These are phyloP conservation scores for Magnusiomyces suaveolens DNA, from an alignment of 1,139 yeast species.

Conservation along the genomic window DNA sequence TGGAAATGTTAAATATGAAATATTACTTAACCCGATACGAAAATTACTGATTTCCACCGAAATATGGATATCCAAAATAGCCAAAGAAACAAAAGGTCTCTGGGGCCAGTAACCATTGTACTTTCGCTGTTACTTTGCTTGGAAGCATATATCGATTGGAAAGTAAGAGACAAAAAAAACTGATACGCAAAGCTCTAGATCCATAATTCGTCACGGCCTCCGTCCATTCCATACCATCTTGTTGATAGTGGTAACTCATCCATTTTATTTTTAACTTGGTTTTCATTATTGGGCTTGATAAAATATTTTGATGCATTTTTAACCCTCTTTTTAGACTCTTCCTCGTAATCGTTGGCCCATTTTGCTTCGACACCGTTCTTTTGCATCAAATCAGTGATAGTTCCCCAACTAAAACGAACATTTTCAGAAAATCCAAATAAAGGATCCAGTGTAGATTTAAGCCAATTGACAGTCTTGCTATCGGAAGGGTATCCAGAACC, in stretches of 20 bases:
- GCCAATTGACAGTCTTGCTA: slow-evolving; percentile 72
- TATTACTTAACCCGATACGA: too few species aligned
- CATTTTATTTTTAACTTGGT: background rate
- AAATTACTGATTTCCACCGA: too few species aligned
- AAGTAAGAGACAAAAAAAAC: too few species aligned
- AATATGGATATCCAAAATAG: too few species aligned
- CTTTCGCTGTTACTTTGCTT: too few species aligned
- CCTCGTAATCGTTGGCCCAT: slow-evolving; percentile 46
- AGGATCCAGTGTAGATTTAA: slow-evolving; percentile 50
- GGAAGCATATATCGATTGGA: too few species aligned
- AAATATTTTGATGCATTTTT: background rate
- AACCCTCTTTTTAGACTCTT: slow-evolving; percentile 1
- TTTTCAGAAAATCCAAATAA: slow-evolving; percentile 82
- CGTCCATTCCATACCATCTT: background rate
- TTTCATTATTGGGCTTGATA: background rate
- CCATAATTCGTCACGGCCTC: slow-evolving; percentile 2
- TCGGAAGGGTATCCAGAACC: slow-evolving; percentile 97
- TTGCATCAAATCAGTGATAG: slow-evolving; percentile 63
- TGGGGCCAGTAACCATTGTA: too few species aligned
- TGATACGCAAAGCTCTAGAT: too few species aligned
- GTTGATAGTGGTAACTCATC: background rate
- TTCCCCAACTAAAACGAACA: slow-evolving; percentile 89
- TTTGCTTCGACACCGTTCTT: slow-evolving; percentile 41
- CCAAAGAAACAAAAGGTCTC: too few species aligned
- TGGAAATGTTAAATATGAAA: too few species aligned